Conservation (phyloP, 148 eudicot species). For the Vaccinium myrtillus region DNA sequence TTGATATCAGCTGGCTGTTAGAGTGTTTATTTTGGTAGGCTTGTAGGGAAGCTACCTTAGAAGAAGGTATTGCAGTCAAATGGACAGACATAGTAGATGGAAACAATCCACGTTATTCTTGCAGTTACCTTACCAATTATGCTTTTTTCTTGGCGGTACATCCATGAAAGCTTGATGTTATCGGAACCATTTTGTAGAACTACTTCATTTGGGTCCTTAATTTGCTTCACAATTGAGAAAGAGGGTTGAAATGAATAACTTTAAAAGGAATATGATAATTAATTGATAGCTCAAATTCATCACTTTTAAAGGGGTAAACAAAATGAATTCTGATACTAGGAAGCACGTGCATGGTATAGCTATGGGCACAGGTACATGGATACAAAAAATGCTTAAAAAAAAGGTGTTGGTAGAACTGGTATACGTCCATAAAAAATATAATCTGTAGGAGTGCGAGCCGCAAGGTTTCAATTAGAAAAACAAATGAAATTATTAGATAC, state of each 20-base stretch:
- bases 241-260: not conserved
- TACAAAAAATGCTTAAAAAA: not conserved
- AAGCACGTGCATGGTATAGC: not conserved
- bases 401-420: not conserved
- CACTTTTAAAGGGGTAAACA: not conserved
- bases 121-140: not conserved
- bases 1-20: not conserved
- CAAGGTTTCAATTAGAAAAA: not conserved
- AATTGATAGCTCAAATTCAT: not conserved
- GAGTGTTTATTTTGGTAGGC: not conserved
- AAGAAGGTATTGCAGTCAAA: slow-evolving; percentile 6
- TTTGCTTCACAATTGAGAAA: slow-evolving; percentile 1
- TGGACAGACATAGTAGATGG: not conserved
- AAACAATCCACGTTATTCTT: not conserved
- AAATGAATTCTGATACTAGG: not conserved
- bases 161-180: not conserved
- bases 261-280: not conserved
- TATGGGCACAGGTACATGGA: not conserved
- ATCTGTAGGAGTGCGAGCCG: not conserved
- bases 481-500: not conserved
- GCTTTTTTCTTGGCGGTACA: not conserved
- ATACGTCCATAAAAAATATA: not conserved
- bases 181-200: not conserved
- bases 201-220: not conserved
- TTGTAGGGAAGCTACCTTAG: not conserved